Base-by-base conservation (phyloP, 345 rosid species). In the Excoecaria agallocha region DNA sequence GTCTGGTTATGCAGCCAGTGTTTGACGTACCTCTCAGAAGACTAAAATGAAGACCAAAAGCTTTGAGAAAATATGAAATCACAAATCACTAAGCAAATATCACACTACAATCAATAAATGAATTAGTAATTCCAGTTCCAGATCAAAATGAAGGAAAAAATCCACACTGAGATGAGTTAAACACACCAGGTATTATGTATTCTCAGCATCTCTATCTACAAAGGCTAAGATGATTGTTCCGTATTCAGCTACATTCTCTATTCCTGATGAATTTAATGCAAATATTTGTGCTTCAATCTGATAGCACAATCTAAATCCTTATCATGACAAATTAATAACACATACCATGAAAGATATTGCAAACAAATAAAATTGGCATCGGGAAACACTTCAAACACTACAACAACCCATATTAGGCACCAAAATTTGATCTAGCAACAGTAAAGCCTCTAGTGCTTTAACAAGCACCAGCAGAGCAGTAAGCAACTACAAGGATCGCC, bases 401-500 rank as follows among this genome's bases (percentile, higher is more conserved):
- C 8, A 20, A 10, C 8, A 57, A 30, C 30, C 30, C 5, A 12
- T 5, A 55, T n/a, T 22, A 57, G 12, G 35, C 61, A 55, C 37
- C 13, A 24, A 57, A 57, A 57, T 15, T n/a, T 30, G 61, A 20
- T 57, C 37, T 57, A 9, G 61, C 35, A 20, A 57, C 22, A 5
- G 8, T 6, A 22, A 57, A 22, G 48, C 37, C 37, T 57, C 15
- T 0, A 61, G 37, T 37, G 43, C 45, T 61, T 5, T 37, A 3
- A n/a, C 20, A 20, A 5, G 20, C 45, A 61, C 0, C 61, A 56
- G 68, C 49, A 66, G 25, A 30, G 37, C 68, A 13, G 20, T 11
- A 35, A 52, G 58, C 57, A 48, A 24, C 59, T 12, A 70, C 39
- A 41, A 52, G 30, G 66, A 72, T 76, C 24, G 56, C 71, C 50